Evolutionary conservation across 2,329 filamentous ascomycete genomes (phyloP), one percentile per base, ranked within the genome.

Genomic region (Rhynchosporium graminicola): DNA sequence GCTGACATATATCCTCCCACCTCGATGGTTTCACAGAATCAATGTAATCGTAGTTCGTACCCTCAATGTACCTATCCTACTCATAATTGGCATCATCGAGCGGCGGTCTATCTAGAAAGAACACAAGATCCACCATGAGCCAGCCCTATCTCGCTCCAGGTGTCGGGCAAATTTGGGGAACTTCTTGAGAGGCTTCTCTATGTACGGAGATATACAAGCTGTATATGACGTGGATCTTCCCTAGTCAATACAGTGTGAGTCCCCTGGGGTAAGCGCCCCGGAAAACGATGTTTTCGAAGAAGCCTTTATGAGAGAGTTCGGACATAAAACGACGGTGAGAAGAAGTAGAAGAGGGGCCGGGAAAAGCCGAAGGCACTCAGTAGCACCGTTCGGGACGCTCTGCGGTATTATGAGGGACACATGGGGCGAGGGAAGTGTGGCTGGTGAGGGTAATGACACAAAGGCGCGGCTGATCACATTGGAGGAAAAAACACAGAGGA

Each of bases 21-120:
- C 89, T 0, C 86, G 91, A 50, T 94, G 90, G 90, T 95, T 95
- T 73, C 91, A 96, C 79, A 95, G 94, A 76, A 89, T 94, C 71
- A 92, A 96, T 73, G 90, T 96, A 62, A 85, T 87, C 62, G 84
- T 85, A 9, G 88, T 95, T 28, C 86, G 90, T 43, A 77, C 87
- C 8, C 82, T 93, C 70, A 95, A 95, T 74, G 80, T 90, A 2
- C 91, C 91, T 0, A 78, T 93, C 4, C 80, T 96, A 1, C 80
- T 94, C 3, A 69, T 88, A 63, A 89, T 96, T 64, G 85, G 87
- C 20, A 76, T 87, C 26, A 82, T 87, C 65, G 91, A 96, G 75
- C 85, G 91, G 57, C 82, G 83, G 5, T 79, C 85, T 9, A 81
- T 93, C 15, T 91, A 89, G 88, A 75, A 67, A 12, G 63, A 62